Evolutionary conservation across 2,329 filamentous ascomycete genomes (phyloP).

Genomic region (Aspergillus candidus): DNA sequence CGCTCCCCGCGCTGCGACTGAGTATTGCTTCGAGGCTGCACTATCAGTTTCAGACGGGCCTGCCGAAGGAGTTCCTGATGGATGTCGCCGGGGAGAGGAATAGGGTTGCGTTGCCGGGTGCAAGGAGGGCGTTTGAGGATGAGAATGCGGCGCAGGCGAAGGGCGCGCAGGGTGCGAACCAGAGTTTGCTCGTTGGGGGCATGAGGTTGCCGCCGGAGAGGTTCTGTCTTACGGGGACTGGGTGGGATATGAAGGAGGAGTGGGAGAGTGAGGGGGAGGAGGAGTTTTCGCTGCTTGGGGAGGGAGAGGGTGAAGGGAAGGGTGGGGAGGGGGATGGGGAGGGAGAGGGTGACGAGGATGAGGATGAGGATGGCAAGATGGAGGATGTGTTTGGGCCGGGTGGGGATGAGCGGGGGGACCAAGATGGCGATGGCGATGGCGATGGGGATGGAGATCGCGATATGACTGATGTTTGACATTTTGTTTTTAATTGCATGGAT

Average conservation of each 20-base stretch:
- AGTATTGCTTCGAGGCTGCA: constrained; percentile 56
- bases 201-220: constrained; percentile 57
- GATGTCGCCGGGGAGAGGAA: constrained; percentile 54
- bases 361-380: constrained; percentile 43
- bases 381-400: constrained; percentile 43
- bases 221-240: constrained; percentile 54
- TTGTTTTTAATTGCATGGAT: constrained; percentile 1
- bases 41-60: constrained; percentile 53
- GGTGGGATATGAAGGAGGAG: constrained; percentile 53
- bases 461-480: constrained; percentile 37
- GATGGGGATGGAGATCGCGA: constrained; percentile 29
- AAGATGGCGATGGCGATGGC: constrained; percentile 34
- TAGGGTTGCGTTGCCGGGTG: constrained; percentile 47
- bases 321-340: constrained; percentile 29
- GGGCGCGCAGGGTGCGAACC: constrained; percentile 18
- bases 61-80: constrained; percentile 58
- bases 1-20: constrained; percentile 52
- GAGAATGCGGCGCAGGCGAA: constrained; percentile 18
- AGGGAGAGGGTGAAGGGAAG: constrained; percentile 23
- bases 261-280: constrained; percentile 53
- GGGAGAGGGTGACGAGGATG: constrained; percentile 33
- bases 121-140: constrained; percentile 46
- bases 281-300: constrained; percentile 25
- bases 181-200: constrained; percentile 43
- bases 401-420: constrained; percentile 32